Evolutionary conservation across 2,329 filamentous ascomycete genomes (phyloP).

Genomic region (Sporothrix pallida): DNA sequence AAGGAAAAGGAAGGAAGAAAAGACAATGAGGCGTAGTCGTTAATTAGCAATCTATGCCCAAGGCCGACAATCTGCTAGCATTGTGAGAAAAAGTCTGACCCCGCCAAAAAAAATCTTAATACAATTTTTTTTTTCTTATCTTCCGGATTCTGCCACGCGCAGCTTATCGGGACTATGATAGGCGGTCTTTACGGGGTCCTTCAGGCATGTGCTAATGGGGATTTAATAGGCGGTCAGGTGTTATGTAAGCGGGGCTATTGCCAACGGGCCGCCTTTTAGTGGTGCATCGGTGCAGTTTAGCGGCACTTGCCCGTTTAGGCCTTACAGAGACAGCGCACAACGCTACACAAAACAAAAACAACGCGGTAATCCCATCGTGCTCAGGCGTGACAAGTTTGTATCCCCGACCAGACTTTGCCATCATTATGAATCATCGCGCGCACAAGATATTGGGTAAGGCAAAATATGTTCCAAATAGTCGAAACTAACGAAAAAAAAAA

Average conservation of each 20-base stretch:
- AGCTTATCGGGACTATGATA: conserved; percentile 29
- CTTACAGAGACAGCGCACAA: background rate
- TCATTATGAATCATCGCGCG: too few species aligned
- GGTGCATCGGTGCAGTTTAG: background rate
- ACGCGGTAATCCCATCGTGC: background rate
- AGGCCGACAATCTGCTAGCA: background rate
- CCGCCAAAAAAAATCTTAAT: conserved; percentile 28
- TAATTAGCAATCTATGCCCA: conserved; percentile 1
- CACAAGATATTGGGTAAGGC: background rate
- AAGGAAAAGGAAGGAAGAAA: background rate
- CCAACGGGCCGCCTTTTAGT: conserved; percentile 10
- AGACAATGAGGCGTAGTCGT: conserved; percentile 14
- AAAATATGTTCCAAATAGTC: background rate
- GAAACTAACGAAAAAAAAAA: background rate
- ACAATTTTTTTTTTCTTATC: conserved; percentile 32
- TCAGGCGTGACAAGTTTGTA: background rate
- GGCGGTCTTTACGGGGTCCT: background rate
- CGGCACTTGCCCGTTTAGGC: background rate
- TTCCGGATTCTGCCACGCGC: conserved; percentile 31
- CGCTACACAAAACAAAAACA: background rate
- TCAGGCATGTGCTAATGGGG: conserved; percentile 4
- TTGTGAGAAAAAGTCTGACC: conserved; percentile 30
- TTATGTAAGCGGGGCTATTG: conserved; percentile 25
- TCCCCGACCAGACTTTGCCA: background rate
- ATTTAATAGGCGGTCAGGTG: background rate